Evolutionary conservation across 2,329 filamentous ascomycete genomes (phyloP).

Genomic region (Botrytis paeoniae): DNA sequence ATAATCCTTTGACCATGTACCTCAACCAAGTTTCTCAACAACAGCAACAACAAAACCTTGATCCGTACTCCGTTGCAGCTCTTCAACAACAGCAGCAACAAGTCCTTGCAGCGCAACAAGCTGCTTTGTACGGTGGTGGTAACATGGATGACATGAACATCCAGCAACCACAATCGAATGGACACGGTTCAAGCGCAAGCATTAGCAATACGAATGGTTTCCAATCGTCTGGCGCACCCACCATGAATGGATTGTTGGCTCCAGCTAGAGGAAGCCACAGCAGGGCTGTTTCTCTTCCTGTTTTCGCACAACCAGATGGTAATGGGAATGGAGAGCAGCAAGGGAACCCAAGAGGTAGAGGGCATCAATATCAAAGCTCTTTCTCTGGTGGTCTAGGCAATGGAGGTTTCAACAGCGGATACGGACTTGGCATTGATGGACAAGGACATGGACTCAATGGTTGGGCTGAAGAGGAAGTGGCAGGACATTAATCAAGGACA

Average conservation of each 20-base stretch:
- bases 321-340: constrained; percentile 42
- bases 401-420: constrained; percentile 41
- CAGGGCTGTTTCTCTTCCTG: constrained; percentile 82
- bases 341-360: constrained; percentile 44
- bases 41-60: constrained; percentile 49
- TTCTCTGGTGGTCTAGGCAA: constrained; percentile 41
- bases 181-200: constrained; percentile 59
- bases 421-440: constrained; percentile 61
- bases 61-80: constrained; percentile 42
- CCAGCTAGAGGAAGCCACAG: constrained; percentile 62
- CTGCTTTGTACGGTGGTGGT: constrained; percentile 72
- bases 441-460: constrained; percentile 57
- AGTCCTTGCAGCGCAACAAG: constrained; percentile 71
- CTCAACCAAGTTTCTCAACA: constrained; percentile 79
- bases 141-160: constrained; percentile 58
- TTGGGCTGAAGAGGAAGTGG: constrained; percentile 58
- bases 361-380: constrained; percentile 64
- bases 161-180: constrained; percentile 59
- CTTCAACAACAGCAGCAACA: constrained; percentile 66
- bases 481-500: constrained; percentile 29
- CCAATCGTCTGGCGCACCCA: constrained; percentile 51
- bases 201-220: constrained; percentile 59
- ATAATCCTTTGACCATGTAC: constrained; percentile 92
- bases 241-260: constrained; percentile 73
- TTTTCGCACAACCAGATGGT: constrained; percentile 55